Percentiles rank a stretch among this genome's conserved stretches.
phyloP scores from a whole-genome alignment of 2,329 filamentous ascomycete species.

The Neonectria ditissima region DNA sequence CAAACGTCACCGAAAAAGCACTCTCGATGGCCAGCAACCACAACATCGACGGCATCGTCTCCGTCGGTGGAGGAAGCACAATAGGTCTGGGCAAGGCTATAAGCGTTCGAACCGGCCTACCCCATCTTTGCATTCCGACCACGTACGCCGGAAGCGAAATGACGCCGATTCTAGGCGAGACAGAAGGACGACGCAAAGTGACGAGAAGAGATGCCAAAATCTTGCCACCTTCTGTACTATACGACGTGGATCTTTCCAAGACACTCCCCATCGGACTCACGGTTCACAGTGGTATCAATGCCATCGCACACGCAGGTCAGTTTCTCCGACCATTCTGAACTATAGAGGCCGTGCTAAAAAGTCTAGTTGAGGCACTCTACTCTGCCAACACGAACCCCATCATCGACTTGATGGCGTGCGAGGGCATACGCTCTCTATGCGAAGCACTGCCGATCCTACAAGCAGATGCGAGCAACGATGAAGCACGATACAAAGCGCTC shows the following conservation, averaged over 20 bases:
- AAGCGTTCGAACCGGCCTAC: conserved; percentile 64
- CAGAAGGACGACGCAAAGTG: conserved; percentile 67
- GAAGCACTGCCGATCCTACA: conserved; percentile 54
- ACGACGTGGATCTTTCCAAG: conserved; percentile 73
- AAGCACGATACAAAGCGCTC: conserved; percentile 53
- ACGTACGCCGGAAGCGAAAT: conserved; percentile 73
- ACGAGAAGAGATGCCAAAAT: conserved; percentile 69
- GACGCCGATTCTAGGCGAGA: conserved; percentile 74
- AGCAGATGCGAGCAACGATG: conserved; percentile 41
- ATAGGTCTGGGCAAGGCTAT: conserved; percentile 71
- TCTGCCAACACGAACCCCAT: conserved; percentile 71
- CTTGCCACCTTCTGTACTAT: conserved; percentile 70
- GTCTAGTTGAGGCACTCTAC: conserved; percentile 70
- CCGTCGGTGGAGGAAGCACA: conserved; percentile 41
- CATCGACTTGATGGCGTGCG: conserved; percentile 68
- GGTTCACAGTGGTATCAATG: conserved; percentile 72
- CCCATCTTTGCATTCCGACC: conserved; percentile 65
- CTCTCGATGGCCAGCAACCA: conserved; percentile 1
- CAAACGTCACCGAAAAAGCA: conserved; percentile 24
- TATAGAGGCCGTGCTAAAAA: neutral
- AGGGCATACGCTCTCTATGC: conserved; percentile 44
- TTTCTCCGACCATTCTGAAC: neutral
- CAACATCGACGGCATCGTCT: conserved; percentile 44
- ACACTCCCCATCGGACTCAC: conserved; percentile 65
- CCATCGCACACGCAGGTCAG: conserved; percentile 65